Conservation (phyloP, 768 basidiomycete genomes). For the Neoboletus brunneissimus region DNA sequence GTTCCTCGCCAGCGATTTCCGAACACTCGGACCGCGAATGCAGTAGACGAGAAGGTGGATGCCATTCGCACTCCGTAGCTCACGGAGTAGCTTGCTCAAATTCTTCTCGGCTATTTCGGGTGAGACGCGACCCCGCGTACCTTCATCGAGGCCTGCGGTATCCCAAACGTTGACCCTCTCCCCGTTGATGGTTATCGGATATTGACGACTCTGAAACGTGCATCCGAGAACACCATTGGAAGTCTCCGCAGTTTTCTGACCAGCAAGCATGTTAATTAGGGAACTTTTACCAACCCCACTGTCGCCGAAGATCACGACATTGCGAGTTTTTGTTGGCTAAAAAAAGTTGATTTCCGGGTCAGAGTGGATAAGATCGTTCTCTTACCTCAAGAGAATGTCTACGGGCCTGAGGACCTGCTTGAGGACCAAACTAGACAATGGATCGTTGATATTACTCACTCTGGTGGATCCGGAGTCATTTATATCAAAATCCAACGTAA, state of each 20-base stretch:
- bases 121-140: conserved; percentile 24
- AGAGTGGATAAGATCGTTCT: neutral
- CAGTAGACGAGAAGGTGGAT: conserved; percentile 34
- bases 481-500: neutral
- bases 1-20: conserved; percentile 26
- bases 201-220: conserved; percentile 33
- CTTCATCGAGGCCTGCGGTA: conserved; percentile 33
- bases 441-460: conserved; percentile 6
- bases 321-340: conserved; percentile 18
- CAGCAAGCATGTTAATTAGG: conserved; percentile 41
- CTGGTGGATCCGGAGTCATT: neutral
- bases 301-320: conserved; percentile 45
- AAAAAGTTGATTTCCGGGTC: neutral
- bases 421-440: neutral
- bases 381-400: conserved; percentile 10
- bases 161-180: conserved; percentile 30
- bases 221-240: conserved; percentile 34
- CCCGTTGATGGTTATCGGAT: conserved; percentile 20
- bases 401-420: neutral
- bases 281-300: conserved; percentile 44
- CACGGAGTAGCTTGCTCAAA: conserved; percentile 30
- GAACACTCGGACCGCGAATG: conserved; percentile 30
- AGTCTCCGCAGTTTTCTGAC: conserved; percentile 26
- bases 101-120: conserved; percentile 27
- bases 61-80: conserved; percentile 28